phyloP scores from a whole-genome alignment of 257 asterid genomes.

The Oldenlandia corymbosa region DNA sequence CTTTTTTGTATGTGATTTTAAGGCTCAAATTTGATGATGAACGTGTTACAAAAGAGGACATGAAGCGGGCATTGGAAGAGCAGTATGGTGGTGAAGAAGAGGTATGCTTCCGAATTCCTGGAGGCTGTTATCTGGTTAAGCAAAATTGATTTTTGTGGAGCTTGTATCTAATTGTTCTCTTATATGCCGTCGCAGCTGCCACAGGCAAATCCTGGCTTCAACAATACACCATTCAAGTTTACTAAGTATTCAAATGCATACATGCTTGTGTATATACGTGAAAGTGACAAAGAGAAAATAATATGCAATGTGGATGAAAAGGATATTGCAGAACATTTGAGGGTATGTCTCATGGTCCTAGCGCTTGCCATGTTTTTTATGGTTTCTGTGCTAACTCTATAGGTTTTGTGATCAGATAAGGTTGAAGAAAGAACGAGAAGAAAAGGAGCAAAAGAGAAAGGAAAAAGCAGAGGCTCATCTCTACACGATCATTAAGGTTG shows the following conservation, averaged over 20 bases:
- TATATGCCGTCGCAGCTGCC: slow-evolving; percentile 48
- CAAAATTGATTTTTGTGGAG: slow-evolving; percentile 6
- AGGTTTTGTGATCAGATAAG: slow-evolving; percentile 40
- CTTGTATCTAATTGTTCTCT: slow-evolving; percentile 5
- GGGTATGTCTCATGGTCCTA: slow-evolving; percentile 40
- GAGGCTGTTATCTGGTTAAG: slow-evolving; percentile 1
- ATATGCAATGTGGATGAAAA: slow-evolving; percentile 79
- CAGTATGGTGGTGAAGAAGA: slow-evolving; percentile 54
- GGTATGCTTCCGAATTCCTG: slow-evolving; percentile 22
- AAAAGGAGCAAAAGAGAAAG: slow-evolving; percentile 69
- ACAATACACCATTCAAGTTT: slow-evolving; percentile 70
- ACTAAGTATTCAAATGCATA: slow-evolving; percentile 78
- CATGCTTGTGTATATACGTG: slow-evolving; percentile 87
- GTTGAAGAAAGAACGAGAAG: slow-evolving; percentile 75
- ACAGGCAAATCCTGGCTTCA: slow-evolving; percentile 70
- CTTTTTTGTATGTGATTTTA: not conserved
- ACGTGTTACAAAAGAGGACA: slow-evolving; percentile 41
- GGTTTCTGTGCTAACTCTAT: slow-evolving; percentile 10
- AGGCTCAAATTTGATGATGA: slow-evolving; percentile 54
- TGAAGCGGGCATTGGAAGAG: slow-evolving; percentile 44
- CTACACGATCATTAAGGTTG: slow-evolving; percentile 71
- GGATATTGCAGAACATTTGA: slow-evolving; percentile 75
- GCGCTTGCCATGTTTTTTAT: slow-evolving; percentile 11
- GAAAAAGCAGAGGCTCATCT: slow-evolving; percentile 84
- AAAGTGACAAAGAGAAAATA: slow-evolving; percentile 67